Evolutionary conservation across 2,329 filamentous ascomycete genomes (phyloP), one percentile per base, ranked within the genome.

Genomic region (Fusarium gaditjirri): DNA sequence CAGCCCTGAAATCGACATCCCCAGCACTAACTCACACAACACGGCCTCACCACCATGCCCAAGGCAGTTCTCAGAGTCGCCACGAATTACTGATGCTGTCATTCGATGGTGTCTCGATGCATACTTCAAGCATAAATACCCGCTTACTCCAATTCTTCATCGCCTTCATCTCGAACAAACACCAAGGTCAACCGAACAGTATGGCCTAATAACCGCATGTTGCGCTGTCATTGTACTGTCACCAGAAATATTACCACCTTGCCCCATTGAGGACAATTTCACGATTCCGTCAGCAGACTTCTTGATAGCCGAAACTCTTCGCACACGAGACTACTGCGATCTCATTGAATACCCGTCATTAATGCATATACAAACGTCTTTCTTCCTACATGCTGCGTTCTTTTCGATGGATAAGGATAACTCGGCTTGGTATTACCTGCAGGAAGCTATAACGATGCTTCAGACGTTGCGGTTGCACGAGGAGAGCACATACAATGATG

Each of bases 61-160:
- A 1, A 33, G 29, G 0, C 29, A 29, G 1, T 39, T 52, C 16
- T n/a, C 25, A 5, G 67, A 64, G 17, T 72, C 64, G 2, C 41
- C 68, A 19, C 43, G 36, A 39, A 52, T 77, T 10, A 65, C 62
- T 0, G 52, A 54, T 4, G 44, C 66, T 6, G 54, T 78, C 6
- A 60, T 80, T 21, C 54, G 38, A 42, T 74, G 72, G 49, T 80
- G 77, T 23, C 41, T 81, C 1, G 73, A 80, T 47, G 79, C 75
- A 3, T 81, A 78, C 29, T 80, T 81, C 49, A 75, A 67, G 33
- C 78, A 81, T 55, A 81, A 81, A 55, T 81, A 81, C 23, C 78
- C 79, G 0, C 76, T 81, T 6, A 81, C 79, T 21, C 80, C 80
- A 0, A 77, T 81, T 19, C 29, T 81, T 3, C 58, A 80, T 49